Base-by-base conservation (phyloP, 306 rosid genomes). In the Cicer cuneatum region DNA sequence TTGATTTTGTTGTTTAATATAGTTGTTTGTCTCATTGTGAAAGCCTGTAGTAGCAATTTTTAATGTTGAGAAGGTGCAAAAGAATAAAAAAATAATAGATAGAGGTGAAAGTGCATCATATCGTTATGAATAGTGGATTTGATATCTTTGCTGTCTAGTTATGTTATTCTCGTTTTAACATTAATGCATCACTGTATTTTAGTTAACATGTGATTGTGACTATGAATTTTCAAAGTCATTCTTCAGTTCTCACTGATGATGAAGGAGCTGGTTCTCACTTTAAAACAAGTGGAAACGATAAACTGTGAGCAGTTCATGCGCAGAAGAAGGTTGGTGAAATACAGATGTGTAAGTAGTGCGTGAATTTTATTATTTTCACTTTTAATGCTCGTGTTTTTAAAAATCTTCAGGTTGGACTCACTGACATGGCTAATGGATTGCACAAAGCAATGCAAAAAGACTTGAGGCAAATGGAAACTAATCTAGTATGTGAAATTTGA, bases 221-320 rank as follows among this genome's bases (percentile, higher is more conserved):
- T 81, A 10, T 59, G 81, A 48, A 46, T 62, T 84, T 85, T 75
- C 90, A 94, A 97, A 95, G 98, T 82, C 96, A 90, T 38, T 91
- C 98, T 58, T 94, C 95, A 10, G 89, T 91, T 78, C 83, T 91
- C 71, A 91, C 95, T 3, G 95, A 91, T 74, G 99, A 95, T 77
- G 95, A 91, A 79, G 97, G 92, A 69, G 84, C 72, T 87, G 86
- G 82, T 75, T 80, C 80, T 71, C 81, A 59, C 59, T 63, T 82
- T 62, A 76, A 83, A 71, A 83, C 80, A 78, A 77, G 57, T 82
- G 92, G 87, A 78, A 69, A 24, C 62, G 93, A 83, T 82, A 89
- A 85, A 60, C 77, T 63, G 57, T 85, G 73, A 71, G 51, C 89
- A 45, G 87, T 76, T 74, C 80, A 76, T 86, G 74, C 89, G 8